Percentiles rank a stretch among this genome's conserved stretches.
phyloP scores from a whole-genome alignment of 345 rosid genomes.

The Salix arbutifolia region DNA sequence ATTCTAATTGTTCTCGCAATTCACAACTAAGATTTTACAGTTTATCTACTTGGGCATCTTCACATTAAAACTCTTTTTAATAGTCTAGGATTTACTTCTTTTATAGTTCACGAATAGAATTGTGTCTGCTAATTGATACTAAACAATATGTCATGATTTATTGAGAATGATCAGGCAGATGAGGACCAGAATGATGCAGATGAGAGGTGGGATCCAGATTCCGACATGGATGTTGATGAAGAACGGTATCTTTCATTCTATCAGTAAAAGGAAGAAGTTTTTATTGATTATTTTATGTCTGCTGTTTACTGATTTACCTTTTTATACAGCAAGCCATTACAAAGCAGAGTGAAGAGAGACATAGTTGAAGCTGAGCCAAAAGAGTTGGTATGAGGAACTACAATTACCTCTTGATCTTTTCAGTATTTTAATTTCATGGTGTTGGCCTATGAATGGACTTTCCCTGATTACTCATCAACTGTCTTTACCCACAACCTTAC shows the following conservation, averaged over 20 bases:
- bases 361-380: conserved; percentile 54
- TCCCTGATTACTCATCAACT: background rate
- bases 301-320: conserved; percentile 4
- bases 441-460: background rate
- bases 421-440: background rate
- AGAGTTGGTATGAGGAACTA: conserved; percentile 44
- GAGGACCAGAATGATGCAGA: conserved; percentile 81
- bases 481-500: background rate
- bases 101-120: background rate
- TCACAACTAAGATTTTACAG: background rate
- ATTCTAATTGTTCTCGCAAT: background rate
- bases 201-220: conserved; percentile 80
- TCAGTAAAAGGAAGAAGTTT: background rate
- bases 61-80: background rate
- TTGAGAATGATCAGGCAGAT: conserved; percentile 40
- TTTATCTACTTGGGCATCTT: background rate
- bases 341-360: conserved; percentile 79
- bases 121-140: conserved; percentile 1
- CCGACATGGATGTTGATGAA: conserved; percentile 75
- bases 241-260: conserved; percentile 44
- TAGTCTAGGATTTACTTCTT: background rate
- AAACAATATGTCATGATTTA: background rate
- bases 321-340: conserved; percentile 56
- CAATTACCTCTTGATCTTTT: background rate
- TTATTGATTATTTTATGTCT: background rate